Evolutionary conservation across 495 filamentous ascomycete species (phyloP), one percentile per base, ranked within the genome.

Genomic region (Lasiosphaeria ovina): DNA sequence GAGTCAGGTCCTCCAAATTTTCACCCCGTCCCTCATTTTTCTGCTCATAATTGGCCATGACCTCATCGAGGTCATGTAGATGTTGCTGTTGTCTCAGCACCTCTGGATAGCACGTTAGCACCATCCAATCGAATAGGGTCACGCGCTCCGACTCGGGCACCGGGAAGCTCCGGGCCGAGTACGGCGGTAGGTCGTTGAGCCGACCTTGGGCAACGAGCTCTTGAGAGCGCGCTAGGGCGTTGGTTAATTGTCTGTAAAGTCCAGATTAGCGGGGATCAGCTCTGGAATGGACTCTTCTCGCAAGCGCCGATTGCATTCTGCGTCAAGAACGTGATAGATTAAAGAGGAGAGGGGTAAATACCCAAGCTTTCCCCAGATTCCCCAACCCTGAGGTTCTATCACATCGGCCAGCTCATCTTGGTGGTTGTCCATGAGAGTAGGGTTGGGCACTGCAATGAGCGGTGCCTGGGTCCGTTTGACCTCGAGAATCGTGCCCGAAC

Each of bases 401-500:
- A 87, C 87, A 50, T 83, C 77, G 1, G 93, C 92, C 9, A 98
- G 79, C 70, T 98, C 92, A 40, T 84, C 81, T 72, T 98, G 94
- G 67, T 98, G 94, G 65, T 97, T 96, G 65, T 92, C 90, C 66
- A 96, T 85, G 4, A 98, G 81, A 3, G 78, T 76, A 7, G 83
- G 75, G 72, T 98, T 98, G 7, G 92, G 91, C 31, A 98, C 93
- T 3, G 95, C 90, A 50, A 98, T 83, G 35, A 96, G 71, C 5
- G 87, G 84, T 0, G 89, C 77, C 16, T 80, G 79, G 52, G 76
- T 60, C 35, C 91, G 82, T 35, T 95, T 78, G 0, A 86, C 91
- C 69, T 89, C 91, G 1, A 97, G 78, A 32, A 98, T 90, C n/a
- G 89, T 89, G 12, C 94, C 94, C 31, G 92, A 91, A 58, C 93